Percentiles rank a stretch among this genome's conserved stretches.
phyloP scores from a whole-genome alignment of 2,329 filamentous ascomycete species.

The Calonectria pseudoturangicola region DNA sequence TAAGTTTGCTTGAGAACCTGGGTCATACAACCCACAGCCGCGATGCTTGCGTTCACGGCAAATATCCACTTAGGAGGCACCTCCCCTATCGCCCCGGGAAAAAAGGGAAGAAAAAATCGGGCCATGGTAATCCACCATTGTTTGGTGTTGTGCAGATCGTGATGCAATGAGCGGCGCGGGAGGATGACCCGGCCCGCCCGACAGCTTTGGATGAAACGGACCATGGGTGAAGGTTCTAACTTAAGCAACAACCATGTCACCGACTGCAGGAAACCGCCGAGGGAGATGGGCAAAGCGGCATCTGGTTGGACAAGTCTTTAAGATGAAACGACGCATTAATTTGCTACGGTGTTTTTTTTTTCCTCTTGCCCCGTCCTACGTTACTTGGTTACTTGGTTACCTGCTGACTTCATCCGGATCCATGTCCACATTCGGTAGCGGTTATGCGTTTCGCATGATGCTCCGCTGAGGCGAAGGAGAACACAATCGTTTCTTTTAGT shows the following conservation, averaged over 20 bases:
- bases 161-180: conserved; percentile 37
- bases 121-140: conserved; percentile 37
- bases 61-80: conserved; percentile 44
- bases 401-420: not conserved
- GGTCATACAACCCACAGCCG: conserved; percentile 16
- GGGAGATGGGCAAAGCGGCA: not conserved
- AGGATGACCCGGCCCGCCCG: conserved; percentile 5
- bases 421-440: not conserved
- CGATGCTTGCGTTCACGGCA: conserved; percentile 28
- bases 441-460: conserved; percentile 24
- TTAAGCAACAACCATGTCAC: conserved; percentile 19
- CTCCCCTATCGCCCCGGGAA: not conserved
- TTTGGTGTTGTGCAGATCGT: conserved; percentile 49
- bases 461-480: not conserved
- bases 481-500: conserved; percentile 20
- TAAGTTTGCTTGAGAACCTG: conserved; percentile 13
- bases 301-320: conserved; percentile 15
- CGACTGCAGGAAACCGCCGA: conserved; percentile 4
- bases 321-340: conserved; percentile 38
- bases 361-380: not conserved
- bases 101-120: conserved; percentile 39
- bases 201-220: conserved; percentile 4
- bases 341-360: not conserved
- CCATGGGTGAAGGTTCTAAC: conserved; percentile 18
- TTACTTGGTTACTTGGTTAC: too few relatives aligned